These are phyloP conservation scores for Talaromyces verruculosus DNA, from an alignment of 2,329 filamentous ascomycete species.

Conservation along the genomic window DNA sequence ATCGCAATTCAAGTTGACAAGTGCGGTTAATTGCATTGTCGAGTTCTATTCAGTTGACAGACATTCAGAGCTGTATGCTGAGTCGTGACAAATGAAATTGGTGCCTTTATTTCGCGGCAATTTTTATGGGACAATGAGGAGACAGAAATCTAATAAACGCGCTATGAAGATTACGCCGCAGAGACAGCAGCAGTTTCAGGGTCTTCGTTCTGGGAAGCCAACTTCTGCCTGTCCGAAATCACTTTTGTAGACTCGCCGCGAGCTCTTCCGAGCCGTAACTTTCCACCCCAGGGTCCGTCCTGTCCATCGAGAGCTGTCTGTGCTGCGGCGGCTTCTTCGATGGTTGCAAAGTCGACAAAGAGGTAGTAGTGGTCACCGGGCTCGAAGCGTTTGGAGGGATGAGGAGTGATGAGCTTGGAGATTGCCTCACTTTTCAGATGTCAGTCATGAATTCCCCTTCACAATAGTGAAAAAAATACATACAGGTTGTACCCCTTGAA, in stretches of 20 bases:
- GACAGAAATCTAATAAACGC: conserved; percentile 1
- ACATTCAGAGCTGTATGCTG: not conserved
- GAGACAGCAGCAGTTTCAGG: conserved; percentile 18
- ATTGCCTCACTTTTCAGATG: conserved; percentile 41
- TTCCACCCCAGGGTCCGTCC: conserved; percentile 42
- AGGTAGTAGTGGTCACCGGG: conserved; percentile 62
- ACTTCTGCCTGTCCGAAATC: conserved; percentile 28
- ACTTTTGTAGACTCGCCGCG: conserved; percentile 35
- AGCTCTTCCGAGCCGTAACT: conserved; percentile 42
- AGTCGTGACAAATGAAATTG: not conserved
- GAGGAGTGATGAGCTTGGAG: conserved; percentile 59
- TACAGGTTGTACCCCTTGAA: conserved; percentile 49
- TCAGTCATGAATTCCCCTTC: not conserved
- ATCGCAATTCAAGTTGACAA: not conserved
- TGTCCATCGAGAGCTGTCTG: conserved; percentile 46
- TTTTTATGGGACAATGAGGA: not conserved
- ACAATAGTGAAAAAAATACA: conserved; percentile 14
- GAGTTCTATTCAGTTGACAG: not conserved
- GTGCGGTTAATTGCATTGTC: not conserved
- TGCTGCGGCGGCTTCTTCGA: conserved; percentile 56
- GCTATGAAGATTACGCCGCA: conserved; percentile 18
- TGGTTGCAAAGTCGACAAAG: conserved; percentile 62
- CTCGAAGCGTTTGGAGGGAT: conserved; percentile 53
- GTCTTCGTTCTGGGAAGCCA: conserved; percentile 17
- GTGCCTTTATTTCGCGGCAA: not conserved